phyloP scores from a whole-genome alignment of 2,329 filamentous ascomycete genomes.

The Colletotrichum neosansevieriae region DNA sequence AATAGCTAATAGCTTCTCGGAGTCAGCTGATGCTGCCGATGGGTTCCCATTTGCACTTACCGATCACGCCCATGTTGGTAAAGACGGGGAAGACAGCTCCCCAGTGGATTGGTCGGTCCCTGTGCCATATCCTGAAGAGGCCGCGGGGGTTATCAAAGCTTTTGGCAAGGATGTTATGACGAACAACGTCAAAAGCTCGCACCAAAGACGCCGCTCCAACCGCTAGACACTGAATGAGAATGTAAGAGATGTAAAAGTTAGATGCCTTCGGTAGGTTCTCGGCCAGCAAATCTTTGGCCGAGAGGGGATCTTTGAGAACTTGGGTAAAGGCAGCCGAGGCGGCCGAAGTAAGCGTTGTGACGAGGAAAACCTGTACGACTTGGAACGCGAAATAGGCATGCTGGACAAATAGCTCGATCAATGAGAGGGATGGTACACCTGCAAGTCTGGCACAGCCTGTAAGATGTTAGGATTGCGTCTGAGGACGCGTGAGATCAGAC shows the following conservation, averaged over 20 bases:
- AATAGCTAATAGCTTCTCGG: conserved; percentile 79
- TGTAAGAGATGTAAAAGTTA: conserved; percentile 93
- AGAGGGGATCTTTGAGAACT: conserved; percentile 59
- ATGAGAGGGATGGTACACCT: conserved; percentile 77
- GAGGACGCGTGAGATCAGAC: conserved; percentile 41
- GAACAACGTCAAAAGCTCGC: conserved; percentile 74
- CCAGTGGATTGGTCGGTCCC: conserved; percentile 81
- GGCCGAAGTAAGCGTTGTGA: conserved; percentile 82
- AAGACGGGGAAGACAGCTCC: conserved; percentile 85
- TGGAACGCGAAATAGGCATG: conserved; percentile 86
- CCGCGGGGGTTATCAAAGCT: conserved; percentile 83
- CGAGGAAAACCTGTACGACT: conserved; percentile 86
- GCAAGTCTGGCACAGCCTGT: conserved; percentile 76
- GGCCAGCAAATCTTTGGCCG: conserved; percentile 65
- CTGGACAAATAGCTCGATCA: conserved; percentile 82
- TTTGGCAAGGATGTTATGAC: conserved; percentile 71
- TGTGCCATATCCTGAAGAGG: conserved; percentile 83
- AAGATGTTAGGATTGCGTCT: conserved; percentile 24
- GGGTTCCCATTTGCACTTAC: conserved; percentile 58
- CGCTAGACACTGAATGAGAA: conserved; percentile 89
- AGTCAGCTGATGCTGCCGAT: conserved; percentile 25
- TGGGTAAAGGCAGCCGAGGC: conserved; percentile 71
- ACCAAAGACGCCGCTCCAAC: conserved; percentile 81
- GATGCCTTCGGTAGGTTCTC: conserved; percentile 79
- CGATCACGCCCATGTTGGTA: conserved; percentile 84